A percentile compares a stretch with the other conserved stretches of the same genome.
These are phyloP conservation scores for Paraglomus brasilianum DNA, from an alignment of 192 early-diverging fungal genomes.

Conservation along the genomic window DNA sequence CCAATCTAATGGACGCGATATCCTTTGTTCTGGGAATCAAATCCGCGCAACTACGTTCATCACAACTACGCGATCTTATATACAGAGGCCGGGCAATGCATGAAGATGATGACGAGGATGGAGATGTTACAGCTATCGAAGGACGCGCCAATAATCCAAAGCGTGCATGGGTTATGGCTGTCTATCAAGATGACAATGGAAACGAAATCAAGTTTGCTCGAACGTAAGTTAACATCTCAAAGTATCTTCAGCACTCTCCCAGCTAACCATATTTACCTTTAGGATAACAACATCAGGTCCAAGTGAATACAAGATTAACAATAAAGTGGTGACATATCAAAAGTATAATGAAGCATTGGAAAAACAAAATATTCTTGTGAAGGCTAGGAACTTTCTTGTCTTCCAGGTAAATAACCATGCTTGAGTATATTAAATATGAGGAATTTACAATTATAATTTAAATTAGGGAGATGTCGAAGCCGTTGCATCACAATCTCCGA, in stretches of 20 bases:
- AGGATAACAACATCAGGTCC: constrained; percentile 63
- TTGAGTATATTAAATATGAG: background rate
- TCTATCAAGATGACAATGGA: constrained; percentile 72
- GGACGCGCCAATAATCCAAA: constrained; percentile 40
- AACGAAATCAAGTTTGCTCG: constrained; percentile 69
- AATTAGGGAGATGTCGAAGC: constrained; percentile 91
- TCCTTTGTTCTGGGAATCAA: constrained; percentile 97
- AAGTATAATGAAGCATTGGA: constrained; percentile 81
- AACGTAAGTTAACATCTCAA: constrained; percentile 50
- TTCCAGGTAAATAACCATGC: constrained; percentile 68
- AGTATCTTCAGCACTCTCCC: background rate
- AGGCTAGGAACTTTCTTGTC: constrained; percentile 96
- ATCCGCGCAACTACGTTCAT: constrained; percentile 85
- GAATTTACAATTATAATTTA: background rate
- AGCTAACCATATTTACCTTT: background rate
- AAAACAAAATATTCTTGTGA: constrained; percentile 88
- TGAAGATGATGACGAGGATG: constrained; percentile 44
- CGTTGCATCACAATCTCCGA: constrained; percentile 92
- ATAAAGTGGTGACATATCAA: constrained; percentile 63
- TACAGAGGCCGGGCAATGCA: constrained; percentile 69
- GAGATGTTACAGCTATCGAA: constrained; percentile 41
- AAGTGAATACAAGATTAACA: constrained; percentile 89
- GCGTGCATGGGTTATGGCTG: constrained; percentile 76
- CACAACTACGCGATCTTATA: constrained; percentile 86
- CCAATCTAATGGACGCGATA: constrained; percentile 99